phyloP scores from a whole-genome alignment of 345 rosid species.

The Camelina sativa region DNA sequence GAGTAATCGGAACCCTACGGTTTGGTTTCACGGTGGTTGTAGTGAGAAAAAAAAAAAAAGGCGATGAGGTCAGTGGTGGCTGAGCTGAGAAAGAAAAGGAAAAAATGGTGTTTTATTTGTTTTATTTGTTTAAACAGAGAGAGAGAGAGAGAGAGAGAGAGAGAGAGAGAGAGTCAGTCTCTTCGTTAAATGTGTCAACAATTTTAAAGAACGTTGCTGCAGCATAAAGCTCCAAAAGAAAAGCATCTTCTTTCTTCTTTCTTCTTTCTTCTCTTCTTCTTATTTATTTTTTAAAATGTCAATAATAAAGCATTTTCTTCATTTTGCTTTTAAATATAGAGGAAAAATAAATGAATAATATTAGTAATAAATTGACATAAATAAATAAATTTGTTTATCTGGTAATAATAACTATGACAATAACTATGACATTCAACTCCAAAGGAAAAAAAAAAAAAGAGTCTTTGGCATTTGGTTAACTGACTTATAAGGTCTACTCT shows the following conservation, averaged over 20 bases:
- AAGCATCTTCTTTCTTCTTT: slow-evolving; percentile 33
- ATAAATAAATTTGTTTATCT: neutral
- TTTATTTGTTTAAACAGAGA: neutral
- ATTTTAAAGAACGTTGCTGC: slow-evolving; percentile 39
- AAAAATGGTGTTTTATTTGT: slow-evolving; percentile 1
- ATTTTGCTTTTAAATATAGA: neutral
- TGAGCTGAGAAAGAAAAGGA: neutral
- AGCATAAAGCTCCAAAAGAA: slow-evolving; percentile 38
- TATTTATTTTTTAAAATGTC: neutral
- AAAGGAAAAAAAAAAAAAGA: neutral
- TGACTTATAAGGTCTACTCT: neutral
- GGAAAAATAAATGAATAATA: neutral
- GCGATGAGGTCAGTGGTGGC: neutral
- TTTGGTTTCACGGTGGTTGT: slow-evolving; percentile 27
- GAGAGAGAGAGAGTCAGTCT: neutral
- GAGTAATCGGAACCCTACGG: slow-evolving; percentile 33
- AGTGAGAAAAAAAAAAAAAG: neutral
- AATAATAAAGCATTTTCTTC: slow-evolving; percentile 20
- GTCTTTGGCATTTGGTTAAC: slow-evolving; percentile 15
- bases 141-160: too few species aligned
- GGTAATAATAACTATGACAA: neutral
- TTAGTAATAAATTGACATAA: neutral
- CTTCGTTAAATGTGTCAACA: slow-evolving; percentile 33
- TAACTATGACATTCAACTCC: slow-evolving; percentile 21
- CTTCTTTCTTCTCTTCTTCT: neutral